Base-by-base conservation (phyloP, 306 rosid genomes). In the Lathyrus oleraceus region DNA sequence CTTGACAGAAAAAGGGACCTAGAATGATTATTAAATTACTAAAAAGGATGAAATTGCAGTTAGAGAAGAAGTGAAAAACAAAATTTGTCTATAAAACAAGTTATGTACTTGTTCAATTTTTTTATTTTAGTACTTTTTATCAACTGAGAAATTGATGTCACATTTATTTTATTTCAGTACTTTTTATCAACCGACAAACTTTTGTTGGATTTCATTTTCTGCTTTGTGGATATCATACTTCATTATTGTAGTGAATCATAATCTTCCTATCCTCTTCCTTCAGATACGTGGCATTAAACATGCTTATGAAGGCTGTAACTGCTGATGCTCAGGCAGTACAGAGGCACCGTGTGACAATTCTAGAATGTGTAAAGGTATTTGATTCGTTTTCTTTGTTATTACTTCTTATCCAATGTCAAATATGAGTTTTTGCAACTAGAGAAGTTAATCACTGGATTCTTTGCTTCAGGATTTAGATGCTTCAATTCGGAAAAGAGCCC, bases 321-420 rank as follows among this genome's bases (percentile, higher is more conserved):
- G 92, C 85, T 78, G 99, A 94, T 87, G 80, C 86, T 79, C 97
- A 88, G 83, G 96, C 99, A 49, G 99, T 94, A 66, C 99, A 94
- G 85, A 94, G 99, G 84, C 99, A 94, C 81, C 94, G 99, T 52
- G 85, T 89, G 69, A 94, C 99, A 28, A 94, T 94, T 76, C 78
- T 94, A 81, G 99, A 94, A 83, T 94, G 99, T 72, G 99, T 94
- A 1, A 94, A 94, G 97, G 99, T 94, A 83, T 54, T 78, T 66
- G 70, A 49, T 68, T 67, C 45, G 30, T 27, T 71, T 53, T 69
- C 63, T 40, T 76, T 38, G 60, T 36, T 36, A 45, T 57, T 20
- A 15, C 65, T 63, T 69, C 57, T 60, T 72, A 51, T 79, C 19
- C 39, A 61, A 51, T 30, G 57, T 16, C 49, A 51, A 62, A 66